Base-by-base conservation (phyloP, 2,329 filamentous ascomycete genomes). In the Onygenales sp. region DNA sequence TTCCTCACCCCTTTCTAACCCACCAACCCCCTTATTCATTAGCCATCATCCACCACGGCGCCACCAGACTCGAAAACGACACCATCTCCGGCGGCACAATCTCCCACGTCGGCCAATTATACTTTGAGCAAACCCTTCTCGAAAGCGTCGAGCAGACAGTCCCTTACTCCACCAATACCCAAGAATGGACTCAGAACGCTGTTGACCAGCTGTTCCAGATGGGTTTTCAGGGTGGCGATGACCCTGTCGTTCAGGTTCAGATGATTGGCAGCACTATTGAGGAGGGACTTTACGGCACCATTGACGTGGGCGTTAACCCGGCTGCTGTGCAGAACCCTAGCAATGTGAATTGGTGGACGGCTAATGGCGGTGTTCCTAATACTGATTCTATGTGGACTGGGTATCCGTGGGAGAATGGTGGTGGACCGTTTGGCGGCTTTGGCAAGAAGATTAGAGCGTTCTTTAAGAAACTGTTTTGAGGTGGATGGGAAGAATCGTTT, bases 61-160 rank as follows among this genome's bases (percentile, higher is more conserved):
- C 65, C 51, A 60, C 60, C 21, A 61, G 73, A 5, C 69, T 74
- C 46, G 58, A 70, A 45, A 81, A 77, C 61, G 78, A 76, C 51
- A 78, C 79, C 54, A 74, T 80, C 57, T 66, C 69, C 43, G 78
- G 74, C 54, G 72, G 73, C 11, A 72, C 68, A 49, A 75, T 80
- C 53, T 76, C 78, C 8, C 82, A 86, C 67, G 75, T 85, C 39
- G 82, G 83, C 21, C 83, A 87, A 64, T 62, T 83, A 49, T 86
- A 82, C 74, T 82, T 82, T 53, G 80, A 86, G 63, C 77, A 84
- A 63, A 71, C 73, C 57, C 75, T 86, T 7, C 75, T 81, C 58
- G 60, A 61, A 21, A 58, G 69, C 39, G 79, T 85, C 52, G 76
- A 82, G 56, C 64, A 65, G 8, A 70, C 67, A 0, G 54, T 62